Percentiles rank a stretch among this genome's conserved stretches.
Evolutionary conservation across 257 asterid genomes (phyloP).

Genomic region (Oldenlandia corymbosa): DNA sequence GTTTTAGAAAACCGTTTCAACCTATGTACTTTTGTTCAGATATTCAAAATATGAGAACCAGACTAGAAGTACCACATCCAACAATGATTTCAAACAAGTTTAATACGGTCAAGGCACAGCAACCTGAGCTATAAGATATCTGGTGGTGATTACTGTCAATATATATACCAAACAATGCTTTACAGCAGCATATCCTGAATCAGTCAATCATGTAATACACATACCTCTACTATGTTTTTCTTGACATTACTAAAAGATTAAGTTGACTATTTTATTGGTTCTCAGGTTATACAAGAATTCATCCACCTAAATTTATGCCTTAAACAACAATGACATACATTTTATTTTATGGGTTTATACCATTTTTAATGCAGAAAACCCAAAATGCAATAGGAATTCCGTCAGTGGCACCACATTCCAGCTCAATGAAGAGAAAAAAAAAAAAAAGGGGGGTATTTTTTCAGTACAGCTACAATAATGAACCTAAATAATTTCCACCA

Average conservation of each 20-base stretch:
- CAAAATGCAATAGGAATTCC: background rate
- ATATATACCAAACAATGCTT: background rate
- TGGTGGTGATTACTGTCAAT: background rate
- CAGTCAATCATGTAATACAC: background rate
- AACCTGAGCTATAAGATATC: background rate
- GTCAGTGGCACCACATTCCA: background rate
- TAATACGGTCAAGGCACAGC: background rate
- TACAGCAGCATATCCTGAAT: background rate
- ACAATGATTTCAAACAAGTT: background rate
- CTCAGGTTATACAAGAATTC: background rate
- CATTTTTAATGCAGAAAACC: background rate
- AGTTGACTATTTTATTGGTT: background rate
- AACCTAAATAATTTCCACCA: background rate
- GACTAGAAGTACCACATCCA: background rate
- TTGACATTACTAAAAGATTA: background rate
- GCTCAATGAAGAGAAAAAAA: background rate
- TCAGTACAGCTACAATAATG: background rate
- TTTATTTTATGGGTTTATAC: too few relatives aligned
- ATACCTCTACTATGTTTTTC: background rate
- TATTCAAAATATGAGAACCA: background rate
- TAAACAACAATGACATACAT: background rate
- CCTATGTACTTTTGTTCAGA: background rate
- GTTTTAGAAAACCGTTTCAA: conserved; percentile 12
- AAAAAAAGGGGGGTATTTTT: background rate
- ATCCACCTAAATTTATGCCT: background rate